phyloP scores from a whole-genome alignment of 306 rosid species.

The Lathyrus aphaca region DNA sequence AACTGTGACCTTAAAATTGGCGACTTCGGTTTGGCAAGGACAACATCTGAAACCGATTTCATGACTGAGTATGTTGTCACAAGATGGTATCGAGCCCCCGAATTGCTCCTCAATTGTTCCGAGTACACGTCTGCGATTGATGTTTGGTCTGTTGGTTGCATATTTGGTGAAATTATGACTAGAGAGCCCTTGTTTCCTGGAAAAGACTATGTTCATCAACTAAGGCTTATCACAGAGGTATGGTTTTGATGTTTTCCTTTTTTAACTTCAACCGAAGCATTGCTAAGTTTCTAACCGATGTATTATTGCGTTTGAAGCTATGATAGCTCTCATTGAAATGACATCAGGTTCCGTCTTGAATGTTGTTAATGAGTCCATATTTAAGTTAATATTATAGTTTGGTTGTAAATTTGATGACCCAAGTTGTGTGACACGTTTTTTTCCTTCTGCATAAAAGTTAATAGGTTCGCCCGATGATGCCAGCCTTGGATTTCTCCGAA shows the following conservation, averaged over 20 bases:
- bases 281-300: constrained; percentile 13
- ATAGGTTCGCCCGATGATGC: constrained; percentile 97
- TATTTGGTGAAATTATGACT: constrained; percentile 80
- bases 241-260: constrained; percentile 26
- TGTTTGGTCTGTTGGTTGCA: constrained; percentile 93
- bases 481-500: constrained; percentile 96
- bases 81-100: constrained; percentile 54
- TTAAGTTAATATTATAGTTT: constrained; percentile 24
- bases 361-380: constrained; percentile 24
- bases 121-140: constrained; percentile 92
- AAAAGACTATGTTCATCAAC: constrained; percentile 59
- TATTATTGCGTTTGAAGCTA: constrained; percentile 29
- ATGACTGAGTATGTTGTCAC: constrained; percentile 55
- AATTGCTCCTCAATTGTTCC: constrained; percentile 71
- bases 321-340: constrained; percentile 7
- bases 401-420: constrained; percentile 10
- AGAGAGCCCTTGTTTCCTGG: constrained; percentile 87
- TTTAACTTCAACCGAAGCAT: constrained; percentile 13
- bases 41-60: constrained; percentile 49
- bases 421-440: constrained; percentile 42
- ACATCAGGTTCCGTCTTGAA: constrained; percentile 23
- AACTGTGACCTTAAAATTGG: constrained; percentile 61
- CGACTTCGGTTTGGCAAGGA: constrained; percentile 95
- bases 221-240: constrained; percentile 49
- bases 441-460: constrained; percentile 60